These are phyloP conservation scores for Trypanosoma platydactyli DNA, from an alignment of 208 protist genomes.

Conservation along the genomic window DNA sequence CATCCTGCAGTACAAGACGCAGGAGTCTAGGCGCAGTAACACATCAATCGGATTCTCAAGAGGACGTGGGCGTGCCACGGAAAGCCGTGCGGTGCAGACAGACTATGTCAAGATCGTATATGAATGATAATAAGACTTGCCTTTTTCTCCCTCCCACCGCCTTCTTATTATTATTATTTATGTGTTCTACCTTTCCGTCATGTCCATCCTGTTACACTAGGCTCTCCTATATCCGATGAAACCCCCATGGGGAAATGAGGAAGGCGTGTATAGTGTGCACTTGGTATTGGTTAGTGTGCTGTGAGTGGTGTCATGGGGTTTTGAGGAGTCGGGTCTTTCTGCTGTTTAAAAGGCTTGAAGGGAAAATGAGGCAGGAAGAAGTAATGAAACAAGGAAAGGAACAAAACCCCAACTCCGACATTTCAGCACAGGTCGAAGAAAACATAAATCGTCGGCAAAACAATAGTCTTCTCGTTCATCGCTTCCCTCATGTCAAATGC, in stretches of 20 bases:
- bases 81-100: slow-evolving; percentile 57
- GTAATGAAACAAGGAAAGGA: background rate
- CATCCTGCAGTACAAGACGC: slow-evolving; percentile 34
- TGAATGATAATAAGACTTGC: slow-evolving; percentile 10
- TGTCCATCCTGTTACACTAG: too few species aligned
- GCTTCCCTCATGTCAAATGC: background rate
- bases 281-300: too few species aligned
- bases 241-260: too few species aligned
- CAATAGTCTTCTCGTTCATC: background rate
- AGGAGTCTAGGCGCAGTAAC: slow-evolving; percentile 1
- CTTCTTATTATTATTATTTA: slow-evolving; percentile 5
- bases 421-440: too few species aligned
- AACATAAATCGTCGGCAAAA: too few species aligned
- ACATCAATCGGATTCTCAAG: background rate
- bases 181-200: background rate
- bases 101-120: slow-evolving; percentile 63
- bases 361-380: background rate
- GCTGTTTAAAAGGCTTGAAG: background rate
- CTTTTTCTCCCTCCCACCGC: slow-evolving; percentile 5
- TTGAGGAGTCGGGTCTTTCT: too few species aligned
- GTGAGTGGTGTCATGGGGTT: too few species aligned
- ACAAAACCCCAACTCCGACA: too few species aligned
- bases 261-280: too few species aligned
- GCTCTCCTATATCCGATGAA: too few species aligned
- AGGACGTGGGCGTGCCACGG: slow-evolving; percentile 13